phyloP scores from a whole-genome alignment of 768 basidiomycete genomes.

The Termitomyces sp. region DNA sequence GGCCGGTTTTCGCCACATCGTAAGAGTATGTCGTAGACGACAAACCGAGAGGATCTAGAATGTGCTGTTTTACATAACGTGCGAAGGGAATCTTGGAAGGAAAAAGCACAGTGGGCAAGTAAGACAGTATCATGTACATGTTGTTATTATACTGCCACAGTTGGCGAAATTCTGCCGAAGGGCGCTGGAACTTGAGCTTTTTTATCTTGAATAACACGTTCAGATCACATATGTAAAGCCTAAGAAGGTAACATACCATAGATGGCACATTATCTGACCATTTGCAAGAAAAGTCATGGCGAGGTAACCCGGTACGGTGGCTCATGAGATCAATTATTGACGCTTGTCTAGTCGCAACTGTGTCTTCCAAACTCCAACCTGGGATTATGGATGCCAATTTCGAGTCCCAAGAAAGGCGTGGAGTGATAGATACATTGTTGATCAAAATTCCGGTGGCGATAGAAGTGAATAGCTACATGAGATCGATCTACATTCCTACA shows the following conservation, averaged over 20 bases:
- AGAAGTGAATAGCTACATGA: slow-evolving; percentile 18
- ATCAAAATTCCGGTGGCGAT: slow-evolving; percentile 22
- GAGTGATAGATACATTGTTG: slow-evolving; percentile 19
- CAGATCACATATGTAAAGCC: neutral
- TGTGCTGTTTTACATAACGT: slow-evolving; percentile 24
- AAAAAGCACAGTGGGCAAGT: slow-evolving; percentile 20
- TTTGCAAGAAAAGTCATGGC: slow-evolving; percentile 12
- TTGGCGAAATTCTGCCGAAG: slow-evolving; percentile 24
- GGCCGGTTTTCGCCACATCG: slow-evolving; percentile 18
- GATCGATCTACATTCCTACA: neutral
- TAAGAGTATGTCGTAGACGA: slow-evolving; percentile 24
- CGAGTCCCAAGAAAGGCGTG: slow-evolving; percentile 21
- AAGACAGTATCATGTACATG: slow-evolving; percentile 23
- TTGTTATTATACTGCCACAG: slow-evolving; percentile 24
- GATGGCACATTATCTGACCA: slow-evolving; percentile 6
- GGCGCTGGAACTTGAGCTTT: slow-evolving; percentile 21
- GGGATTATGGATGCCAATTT: slow-evolving; percentile 21
- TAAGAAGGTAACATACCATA: slow-evolving; percentile 6
- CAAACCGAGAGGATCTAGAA: slow-evolving; percentile 23
- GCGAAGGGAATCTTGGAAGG: slow-evolving; percentile 20
- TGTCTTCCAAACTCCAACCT: slow-evolving; percentile 18
- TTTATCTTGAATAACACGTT: slow-evolving; percentile 10
- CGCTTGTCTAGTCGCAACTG: slow-evolving; percentile 18
- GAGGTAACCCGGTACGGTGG: slow-evolving; percentile 16
- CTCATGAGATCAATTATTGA: slow-evolving; percentile 18